Evolutionary conservation across 177 flowering plant species (phyloP).

Genomic region (Vitis hybrid): DNA sequence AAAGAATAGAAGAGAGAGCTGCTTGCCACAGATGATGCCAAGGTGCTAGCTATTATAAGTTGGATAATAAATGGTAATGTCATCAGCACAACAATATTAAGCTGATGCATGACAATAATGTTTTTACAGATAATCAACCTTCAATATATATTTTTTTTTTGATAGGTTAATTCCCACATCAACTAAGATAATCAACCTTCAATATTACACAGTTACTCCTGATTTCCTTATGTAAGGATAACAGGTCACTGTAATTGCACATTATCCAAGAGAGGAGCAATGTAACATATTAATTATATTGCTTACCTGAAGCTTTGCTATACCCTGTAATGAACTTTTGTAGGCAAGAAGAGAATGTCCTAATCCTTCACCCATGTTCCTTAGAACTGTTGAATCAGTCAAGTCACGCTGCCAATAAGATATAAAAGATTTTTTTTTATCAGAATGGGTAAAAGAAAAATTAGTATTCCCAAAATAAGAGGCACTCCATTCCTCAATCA

Average conservation of each 20-base stretch:
- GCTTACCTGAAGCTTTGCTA: constrained; percentile 82
- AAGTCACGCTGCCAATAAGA: constrained; percentile 71
- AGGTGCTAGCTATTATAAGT: not conserved
- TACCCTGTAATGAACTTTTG: constrained; percentile 81
- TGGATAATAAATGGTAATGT: not conserved
- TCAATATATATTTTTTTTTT: not conserved
- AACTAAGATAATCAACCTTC: not conserved
- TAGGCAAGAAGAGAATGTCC: constrained; percentile 94
- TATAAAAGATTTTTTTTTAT: too few relatives aligned
- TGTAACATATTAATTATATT: constrained; percentile 1
- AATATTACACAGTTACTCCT: not conserved
- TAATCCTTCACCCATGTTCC: constrained; percentile 85
- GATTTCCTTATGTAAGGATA: not conserved
- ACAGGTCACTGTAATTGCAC: not conserved
- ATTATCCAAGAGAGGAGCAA: too few relatives aligned
- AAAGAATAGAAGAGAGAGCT: not conserved
- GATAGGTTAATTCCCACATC: too few relatives aligned
- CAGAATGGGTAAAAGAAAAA: too few relatives aligned
- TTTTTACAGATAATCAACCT: not conserved
- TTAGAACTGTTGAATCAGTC: constrained; percentile 94
- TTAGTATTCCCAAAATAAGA: not conserved
- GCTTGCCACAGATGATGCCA: not conserved
- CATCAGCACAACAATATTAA: not conserved
- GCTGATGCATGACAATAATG: not conserved
- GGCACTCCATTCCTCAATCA: not conserved